Evolutionary conservation across 306 rosid genomes (phyloP), one percentile per base, ranked within the genome.

Genomic region (Castanea sativa): DNA sequence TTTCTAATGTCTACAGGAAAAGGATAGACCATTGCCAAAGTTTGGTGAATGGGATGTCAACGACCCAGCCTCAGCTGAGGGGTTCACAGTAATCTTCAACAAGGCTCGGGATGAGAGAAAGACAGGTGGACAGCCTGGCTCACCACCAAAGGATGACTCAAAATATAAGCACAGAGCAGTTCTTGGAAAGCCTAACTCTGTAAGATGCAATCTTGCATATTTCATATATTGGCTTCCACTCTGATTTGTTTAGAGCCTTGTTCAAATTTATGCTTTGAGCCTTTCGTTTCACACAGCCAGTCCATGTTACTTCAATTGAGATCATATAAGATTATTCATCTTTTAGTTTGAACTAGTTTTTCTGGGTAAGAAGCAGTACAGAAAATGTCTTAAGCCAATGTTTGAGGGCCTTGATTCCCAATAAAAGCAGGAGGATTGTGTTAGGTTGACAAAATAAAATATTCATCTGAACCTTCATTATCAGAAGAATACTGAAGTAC

Each of bases 21-120:
- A 78, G 41, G 91, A 85, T 73, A 86, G 76, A 57, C 84, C 97
- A 32, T 70, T 92, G 35, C 94, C 97, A 6, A 92, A 92, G 87
- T 93, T 93, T 71, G 96, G 96, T 41, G 98, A 91, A 71, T 93
- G 98, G 98, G 93, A 93, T 68, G 94, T 91, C 68, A 93, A 88
- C 64, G 93, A 93, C 73, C 94, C 94, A 2, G 84, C 98, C 32
- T 89, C 98, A 0, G 97, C 94, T 7, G 94, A 87, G 81, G 93
- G 94, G 33, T 93, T 91, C 88, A 88, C 98, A 0, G 93, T 84
- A 7, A 91, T 93, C 83, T 91, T 93, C 84, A 93, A 85, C 81
- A 91, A 91, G 86, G 94, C 96, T 32, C 82, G 93, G 75, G 83
- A 88, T 65, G 98, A 93, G 86, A 91, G 76, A 81, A 91, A 80